Evolutionary conservation across 495 filamentous ascomycete genomes (phyloP).

Genomic region (Trichoderma asperelloides): DNA sequence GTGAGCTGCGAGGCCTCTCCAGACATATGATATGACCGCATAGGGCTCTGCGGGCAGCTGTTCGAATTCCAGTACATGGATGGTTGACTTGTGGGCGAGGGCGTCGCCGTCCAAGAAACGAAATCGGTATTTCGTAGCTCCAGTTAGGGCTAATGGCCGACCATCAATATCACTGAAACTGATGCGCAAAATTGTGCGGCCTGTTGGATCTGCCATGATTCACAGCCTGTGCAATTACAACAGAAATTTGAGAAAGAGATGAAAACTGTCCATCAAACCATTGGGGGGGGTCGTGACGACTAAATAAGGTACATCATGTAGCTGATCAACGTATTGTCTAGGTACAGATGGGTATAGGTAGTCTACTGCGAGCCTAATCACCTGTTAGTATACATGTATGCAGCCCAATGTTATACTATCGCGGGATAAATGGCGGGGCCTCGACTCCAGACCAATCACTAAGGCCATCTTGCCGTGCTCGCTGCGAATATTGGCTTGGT

Average conservation of each 20-base stretch:
- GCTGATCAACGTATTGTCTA: neutral
- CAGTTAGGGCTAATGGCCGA: neutral
- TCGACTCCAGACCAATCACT: neutral
- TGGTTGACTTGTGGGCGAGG: neutral
- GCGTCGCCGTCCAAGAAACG: neutral
- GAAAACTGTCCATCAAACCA: neutral
- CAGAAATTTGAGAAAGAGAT: neutral
- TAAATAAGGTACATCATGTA: too few relatives aligned
- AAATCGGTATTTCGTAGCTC: neutral
- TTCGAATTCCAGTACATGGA: neutral
- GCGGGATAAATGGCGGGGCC: neutral
- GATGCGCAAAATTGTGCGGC: neutral
- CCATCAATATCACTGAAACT: neutral
- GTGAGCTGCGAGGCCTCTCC: neutral
- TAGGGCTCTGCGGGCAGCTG: neutral
- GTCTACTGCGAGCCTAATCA: too few relatives aligned
- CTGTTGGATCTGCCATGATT: neutral
- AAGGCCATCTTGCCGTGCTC: neutral
- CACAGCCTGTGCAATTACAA: neutral
- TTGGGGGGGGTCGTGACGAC: neutral
- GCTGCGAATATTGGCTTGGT: neutral
- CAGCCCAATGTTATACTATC: neutral
- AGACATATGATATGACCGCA: neutral
- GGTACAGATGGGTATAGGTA: too few relatives aligned
- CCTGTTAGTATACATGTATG: too few relatives aligned